Base-by-base conservation (phyloP, 2,329 filamentous ascomycete species). In the Exserohilum rostratum region DNA sequence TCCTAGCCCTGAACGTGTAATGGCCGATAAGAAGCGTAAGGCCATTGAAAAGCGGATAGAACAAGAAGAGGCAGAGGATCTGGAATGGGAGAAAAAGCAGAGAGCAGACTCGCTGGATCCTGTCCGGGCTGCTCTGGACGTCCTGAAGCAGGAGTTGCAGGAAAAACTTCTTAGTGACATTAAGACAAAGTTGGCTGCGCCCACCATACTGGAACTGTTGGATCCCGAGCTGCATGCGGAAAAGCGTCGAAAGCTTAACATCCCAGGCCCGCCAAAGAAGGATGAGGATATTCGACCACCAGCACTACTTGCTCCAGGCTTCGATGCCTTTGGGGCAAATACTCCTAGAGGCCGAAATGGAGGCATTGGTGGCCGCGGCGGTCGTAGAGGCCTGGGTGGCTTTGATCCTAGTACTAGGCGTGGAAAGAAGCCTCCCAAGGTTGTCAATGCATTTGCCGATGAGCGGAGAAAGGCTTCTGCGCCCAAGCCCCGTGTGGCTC, bases 121-220 rank as follows among this genome's bases (percentile, higher is more conserved):
- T n/a, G 90, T 93, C 4, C 79, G 82, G 44, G 93, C 96, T 70
- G 93, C 95, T 30, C 81, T 92, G 34, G 87, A 93, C 57, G 84
- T 90, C 39, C 84, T 97, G 48, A 85, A 89, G 46, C 85, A 86
- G 48, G 93, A 98, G 73, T 80, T 99, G 70, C 87, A 86, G 55
- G 90, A 96, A 70, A 95, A 96, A 73, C 80, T 99, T 31, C 86
- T 98, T 58, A 86, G 90, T 61, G 92, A 97, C 72, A 90, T 98
- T 68, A 92, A 93, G 65, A 90, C 89, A 39, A 90, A 93, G 66
- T 87, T 98, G 43, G 93, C 90, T 7, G 90, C 88, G 6, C 91
- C 92, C 2, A 84, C 87, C 38, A 81, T 99, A 33, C 89, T 90
- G 63, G 85, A 91, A 37, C 92, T 88, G 68, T 84, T 99, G 53